These are phyloP conservation scores for Pogostemon cablin DNA, from an alignment of 257 asterid species.

Conservation along the genomic window DNA sequence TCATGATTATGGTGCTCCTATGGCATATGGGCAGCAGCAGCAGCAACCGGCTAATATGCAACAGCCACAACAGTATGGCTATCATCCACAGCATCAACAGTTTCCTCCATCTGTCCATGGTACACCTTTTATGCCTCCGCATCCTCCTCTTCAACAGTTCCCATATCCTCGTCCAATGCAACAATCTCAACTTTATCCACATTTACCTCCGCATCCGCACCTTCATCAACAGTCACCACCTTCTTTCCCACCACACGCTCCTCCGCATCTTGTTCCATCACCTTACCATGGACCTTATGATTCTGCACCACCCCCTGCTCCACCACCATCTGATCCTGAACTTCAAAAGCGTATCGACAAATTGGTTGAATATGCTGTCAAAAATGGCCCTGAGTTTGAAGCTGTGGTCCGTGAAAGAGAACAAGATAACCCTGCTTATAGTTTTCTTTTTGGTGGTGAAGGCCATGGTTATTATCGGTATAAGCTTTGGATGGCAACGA, in stretches of 20 bases:
- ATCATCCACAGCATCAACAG: constrained; percentile 89
- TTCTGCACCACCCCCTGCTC: constrained; percentile 76
- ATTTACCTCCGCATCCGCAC: constrained; percentile 74
- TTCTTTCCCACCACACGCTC: constrained; percentile 71
- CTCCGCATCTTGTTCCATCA: constrained; percentile 72
- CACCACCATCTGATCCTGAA: constrained; percentile 92
- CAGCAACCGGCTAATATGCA: constrained; percentile 60
- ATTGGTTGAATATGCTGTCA: constrained; percentile 83
- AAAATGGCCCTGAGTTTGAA: constrained; percentile 97
- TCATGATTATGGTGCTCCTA: constrained; percentile 79
- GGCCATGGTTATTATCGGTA: constrained; percentile 89
- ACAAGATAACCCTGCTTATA: constrained; percentile 88
- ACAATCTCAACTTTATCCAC: constrained; percentile 71
- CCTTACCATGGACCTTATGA: constrained; percentile 75
- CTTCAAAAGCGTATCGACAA: constrained; percentile 94
- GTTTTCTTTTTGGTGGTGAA: constrained; percentile 95
- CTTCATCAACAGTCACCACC: constrained; percentile 76
- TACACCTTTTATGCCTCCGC: constrained; percentile 81
- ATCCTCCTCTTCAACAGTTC: constrained; percentile 83
- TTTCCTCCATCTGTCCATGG: constrained; percentile 80
- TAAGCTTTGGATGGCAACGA: constrained; percentile 78
- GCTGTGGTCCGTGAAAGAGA: constrained; percentile 95
- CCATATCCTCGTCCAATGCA: constrained; percentile 82
- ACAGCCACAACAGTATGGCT: constrained; percentile 74
- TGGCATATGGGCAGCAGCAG: constrained; percentile 81